These are phyloP conservation scores for Exserohilum rostratum DNA, from an alignment of 2,329 filamentous ascomycete species.

Conservation along the genomic window DNA sequence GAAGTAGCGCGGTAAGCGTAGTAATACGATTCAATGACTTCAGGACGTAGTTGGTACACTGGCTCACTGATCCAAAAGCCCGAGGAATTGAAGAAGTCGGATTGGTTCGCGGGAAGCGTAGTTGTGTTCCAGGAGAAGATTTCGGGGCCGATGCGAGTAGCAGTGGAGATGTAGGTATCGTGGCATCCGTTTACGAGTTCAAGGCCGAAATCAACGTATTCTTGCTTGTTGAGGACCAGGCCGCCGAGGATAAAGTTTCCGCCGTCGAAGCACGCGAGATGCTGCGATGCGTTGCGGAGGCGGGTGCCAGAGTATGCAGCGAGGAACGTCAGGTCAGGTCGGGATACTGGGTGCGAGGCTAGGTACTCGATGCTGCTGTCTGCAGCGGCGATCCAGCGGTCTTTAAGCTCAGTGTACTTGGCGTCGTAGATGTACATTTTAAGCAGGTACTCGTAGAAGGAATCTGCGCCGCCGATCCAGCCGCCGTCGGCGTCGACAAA, in stretches of 20 bases:
- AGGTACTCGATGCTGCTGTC: conserved; percentile 77
- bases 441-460: conserved; percentile 87
- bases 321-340: conserved; percentile 75
- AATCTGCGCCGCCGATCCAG: conserved; percentile 79
- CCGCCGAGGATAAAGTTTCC: conserved; percentile 87
- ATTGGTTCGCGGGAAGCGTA: conserved; percentile 44
- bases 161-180: conserved; percentile 71
- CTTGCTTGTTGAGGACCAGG: conserved; percentile 66
- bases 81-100: conserved; percentile 66
- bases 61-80: conserved; percentile 73
- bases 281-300: conserved; percentile 49
- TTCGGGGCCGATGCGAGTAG: conserved; percentile 79
- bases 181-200: conserved; percentile 74
- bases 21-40: conserved; percentile 84
- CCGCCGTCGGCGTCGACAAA: conserved; percentile 73
- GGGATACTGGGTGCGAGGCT: conserved; percentile 68
- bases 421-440: conserved; percentile 89
- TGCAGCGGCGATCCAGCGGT: conserved; percentile 75
- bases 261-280: conserved; percentile 79
- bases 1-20: conserved; percentile 84
- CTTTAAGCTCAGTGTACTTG: conserved; percentile 68
- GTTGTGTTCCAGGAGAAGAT: conserved; percentile 49
- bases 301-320: conserved; percentile 60
- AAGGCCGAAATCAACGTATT: conserved; percentile 77
- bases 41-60: conserved; percentile 74